These are phyloP conservation scores for Capsicum baccatum DNA, from an alignment of 257 asterid species.

Conservation along the genomic window DNA sequence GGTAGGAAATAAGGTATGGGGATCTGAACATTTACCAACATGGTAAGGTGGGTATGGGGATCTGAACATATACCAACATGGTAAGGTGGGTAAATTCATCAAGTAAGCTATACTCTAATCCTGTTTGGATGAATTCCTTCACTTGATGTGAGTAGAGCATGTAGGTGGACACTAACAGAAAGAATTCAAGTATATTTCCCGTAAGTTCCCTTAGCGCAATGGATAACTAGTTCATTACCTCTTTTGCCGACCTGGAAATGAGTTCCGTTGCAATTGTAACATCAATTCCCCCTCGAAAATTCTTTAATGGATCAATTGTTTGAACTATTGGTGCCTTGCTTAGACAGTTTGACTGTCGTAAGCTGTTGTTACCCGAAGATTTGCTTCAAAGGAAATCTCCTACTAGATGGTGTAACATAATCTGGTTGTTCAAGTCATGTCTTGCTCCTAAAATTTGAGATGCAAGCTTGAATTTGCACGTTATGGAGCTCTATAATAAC, in stretches of 20 bases:
- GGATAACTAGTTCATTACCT: not conserved
- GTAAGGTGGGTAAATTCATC: not conserved
- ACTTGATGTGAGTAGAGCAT: not conserved
- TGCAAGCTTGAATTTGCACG: constrained; percentile 5
- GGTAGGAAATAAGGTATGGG: not conserved
- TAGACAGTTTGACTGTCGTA: not conserved
- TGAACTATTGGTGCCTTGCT: not conserved
- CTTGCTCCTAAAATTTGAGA: constrained; percentile 21
- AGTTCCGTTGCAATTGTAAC: not conserved
- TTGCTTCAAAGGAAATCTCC: not conserved
- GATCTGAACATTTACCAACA: not conserved
- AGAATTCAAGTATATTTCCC: not conserved
- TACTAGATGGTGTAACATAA: not conserved
- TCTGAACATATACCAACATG: not conserved
- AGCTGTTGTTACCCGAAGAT: constrained; percentile 10
- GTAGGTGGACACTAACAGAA: constrained; percentile 8
- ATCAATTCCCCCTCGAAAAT: not conserved
- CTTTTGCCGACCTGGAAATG: constrained; percentile 4
- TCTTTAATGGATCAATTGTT: constrained; percentile 12
- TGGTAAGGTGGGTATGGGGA: constrained; percentile 9
- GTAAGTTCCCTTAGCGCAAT: not conserved
- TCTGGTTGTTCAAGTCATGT: constrained; percentile 18
- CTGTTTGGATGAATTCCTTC: not conserved
- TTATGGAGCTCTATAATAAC: not conserved
- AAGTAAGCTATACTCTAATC: not conserved